Evolutionary conservation across 495 filamentous ascomycete species (phyloP), one percentile per base, ranked within the genome.

Genomic region (Amniculicola lignicola): DNA sequence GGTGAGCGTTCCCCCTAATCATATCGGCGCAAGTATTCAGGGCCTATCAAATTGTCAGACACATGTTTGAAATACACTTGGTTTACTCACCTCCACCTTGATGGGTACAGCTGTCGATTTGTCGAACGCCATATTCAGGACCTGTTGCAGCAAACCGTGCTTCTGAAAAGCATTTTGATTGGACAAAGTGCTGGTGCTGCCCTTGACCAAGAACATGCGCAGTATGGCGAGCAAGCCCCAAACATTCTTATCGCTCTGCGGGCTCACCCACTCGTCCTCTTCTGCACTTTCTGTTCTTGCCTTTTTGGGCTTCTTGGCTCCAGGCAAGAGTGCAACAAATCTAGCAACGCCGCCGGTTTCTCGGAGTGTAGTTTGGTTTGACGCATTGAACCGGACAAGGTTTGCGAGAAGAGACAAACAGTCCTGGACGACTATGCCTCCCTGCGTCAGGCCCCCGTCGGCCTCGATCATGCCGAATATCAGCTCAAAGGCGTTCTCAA

Each of bases 331-430:
- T 21, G 77, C 80, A 18, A 83, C 81, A 40, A 96, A 69, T 65
- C 83, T 85, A 24, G 83, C 78, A 19, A 95, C 81, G 63, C 85
- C 92, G 0, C 89, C 90, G 29, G 87, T 92, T 68, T 98, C 94
- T 42, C 93, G 78, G 66, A 98, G 96, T 59, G 89, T 86, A 28
- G 88, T 91, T 69, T 97, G 94, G 66, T 97, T 98, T 19, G 91
- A 89, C 19, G 83, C 75, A 67, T 96, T 97, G 55, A 90, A 79
- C 37, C 85, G 82, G n/a, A 97, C 75, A 18, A 98, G 79, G 66
- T 96, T 96, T 25, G 89, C 89, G 15, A 97, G 78, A 45, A 98
- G 75, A 31, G 92, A 88, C n/a, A 98, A 77, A 61, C 93, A 96
- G 70, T 98, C 91, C 69, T 95, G 91, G 12, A 95, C 86, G 22